Evolutionary conservation across 2,329 filamentous ascomycete genomes (phyloP).

Genomic region (Sphaceloma murrayae): DNA sequence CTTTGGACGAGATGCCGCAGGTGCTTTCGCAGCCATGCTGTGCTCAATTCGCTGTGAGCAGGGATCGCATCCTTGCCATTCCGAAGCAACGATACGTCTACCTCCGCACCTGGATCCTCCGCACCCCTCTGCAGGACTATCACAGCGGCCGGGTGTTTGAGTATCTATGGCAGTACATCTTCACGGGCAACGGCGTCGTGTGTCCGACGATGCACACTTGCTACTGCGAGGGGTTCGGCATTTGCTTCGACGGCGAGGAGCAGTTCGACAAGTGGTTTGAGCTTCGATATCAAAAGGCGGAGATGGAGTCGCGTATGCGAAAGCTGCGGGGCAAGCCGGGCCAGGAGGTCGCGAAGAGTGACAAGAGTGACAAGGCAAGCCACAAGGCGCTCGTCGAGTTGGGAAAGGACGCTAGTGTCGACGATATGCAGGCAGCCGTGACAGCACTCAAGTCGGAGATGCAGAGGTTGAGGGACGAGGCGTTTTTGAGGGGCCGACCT

Average conservation of each 20-base stretch:
- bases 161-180: conserved; percentile 56
- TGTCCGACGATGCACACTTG: conserved; percentile 48
- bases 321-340: neutral
- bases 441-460: conserved; percentile 2
- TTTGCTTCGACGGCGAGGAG: conserved; percentile 48
- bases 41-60: conserved; percentile 53
- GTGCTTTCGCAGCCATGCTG: conserved; percentile 54
- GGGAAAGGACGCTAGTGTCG: conserved; percentile 1
- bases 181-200: conserved; percentile 41
- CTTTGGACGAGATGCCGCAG: conserved; percentile 36
- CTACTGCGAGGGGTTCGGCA: conserved; percentile 55
- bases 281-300: conserved; percentile 28
- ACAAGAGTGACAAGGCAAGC: neutral
- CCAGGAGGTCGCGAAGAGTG: neutral
- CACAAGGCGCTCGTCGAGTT: neutral
- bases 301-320: conserved; percentile 7
- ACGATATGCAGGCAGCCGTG: conserved; percentile 2
- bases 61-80: conserved; percentile 46
- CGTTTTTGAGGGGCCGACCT: conserved; percentile 5
- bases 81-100: conserved; percentile 46
- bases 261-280: conserved; percentile 42
- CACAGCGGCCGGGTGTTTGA: conserved; percentile 53
- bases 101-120: conserved; percentile 52
- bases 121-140: conserved; percentile 46
- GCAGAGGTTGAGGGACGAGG: conserved; percentile 14